Base-by-base conservation (phyloP, 129 eudicot species). In the Chrysanthemum lavandulifolium region DNA sequence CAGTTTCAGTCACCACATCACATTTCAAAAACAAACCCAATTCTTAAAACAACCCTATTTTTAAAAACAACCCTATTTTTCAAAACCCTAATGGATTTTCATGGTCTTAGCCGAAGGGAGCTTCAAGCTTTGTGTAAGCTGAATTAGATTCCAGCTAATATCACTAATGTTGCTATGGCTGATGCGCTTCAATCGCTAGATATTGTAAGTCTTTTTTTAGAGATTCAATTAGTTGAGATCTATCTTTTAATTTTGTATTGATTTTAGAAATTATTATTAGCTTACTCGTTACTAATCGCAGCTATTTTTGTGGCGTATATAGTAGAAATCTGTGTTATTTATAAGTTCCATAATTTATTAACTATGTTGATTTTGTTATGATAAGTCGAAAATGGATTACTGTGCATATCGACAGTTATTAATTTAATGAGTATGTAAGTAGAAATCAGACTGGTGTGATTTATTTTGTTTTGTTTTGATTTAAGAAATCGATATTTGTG, bases 81-180 rank as follows among this genome's bases (percentile, higher is more conserved):
- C 14, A 11, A 2, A 2, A 19, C 21, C 21, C 21, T 57, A 68
- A 84, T 89, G 98, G 96, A 89, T 80, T 92, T 89, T 81, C 84
- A 86, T 27, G 84, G 71, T 70, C 84, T 92, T 7, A 29, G 82
- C 27, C 83, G 98, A 77, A 85, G 80, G 79, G 95, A 92, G 63
- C 90, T 92, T 78, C 98, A 92, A 76, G 71, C 90, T 54, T 84
- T 92, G 11, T 89, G 95, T 90, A 92, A 92, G 91, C 80, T 69
- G 72, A 92, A 92, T 79, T 87, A 87, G 45, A 89, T 89, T 68
- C 96, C 96, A 0, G 98, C 98, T 7, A 92, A 92, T 74, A 48
- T 83, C 51, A 86, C 96, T 49, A 92, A 89, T 65, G 73, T 87
- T 16, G 95, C 95, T 79, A 93, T 93, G 98, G 91, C 88, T 1